These are phyloP conservation scores for Lipomyces spencermartinsiae DNA, from an alignment of 805 yeast genomes.

Conservation along the genomic window DNA sequence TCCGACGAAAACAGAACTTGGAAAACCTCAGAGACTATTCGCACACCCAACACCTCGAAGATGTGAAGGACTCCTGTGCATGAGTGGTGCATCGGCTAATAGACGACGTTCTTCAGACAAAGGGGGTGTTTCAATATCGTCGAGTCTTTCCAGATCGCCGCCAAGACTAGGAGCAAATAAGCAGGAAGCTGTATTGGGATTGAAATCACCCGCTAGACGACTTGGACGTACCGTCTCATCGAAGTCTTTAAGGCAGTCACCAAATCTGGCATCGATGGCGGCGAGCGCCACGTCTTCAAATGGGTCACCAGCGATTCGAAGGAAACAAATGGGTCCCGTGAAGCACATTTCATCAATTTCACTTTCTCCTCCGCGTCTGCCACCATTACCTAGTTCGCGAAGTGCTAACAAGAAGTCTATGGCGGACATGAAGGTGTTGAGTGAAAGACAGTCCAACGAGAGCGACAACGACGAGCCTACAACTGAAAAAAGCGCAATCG, in stretches of 20 bases:
- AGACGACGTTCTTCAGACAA: background rate
- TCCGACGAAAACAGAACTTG: slow-evolving; percentile 26
- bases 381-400: slow-evolving; percentile 6
- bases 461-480: background rate
- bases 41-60: background rate
- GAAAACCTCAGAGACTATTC: slow-evolving; percentile 30
- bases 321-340: background rate
- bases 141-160: background rate
- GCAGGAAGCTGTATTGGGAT: slow-evolving; percentile 9
- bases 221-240: slow-evolving; percentile 6
- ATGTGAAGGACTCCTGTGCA: slow-evolving; percentile 2
- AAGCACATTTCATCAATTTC: background rate
- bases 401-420: background rate
- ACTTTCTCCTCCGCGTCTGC: slow-evolving; percentile 26
- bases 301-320: background rate
- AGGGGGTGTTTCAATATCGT: background rate
- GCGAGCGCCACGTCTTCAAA: background rate
- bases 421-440: background rate
- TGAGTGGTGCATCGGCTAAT: background rate
- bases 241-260: slow-evolving; percentile 12
- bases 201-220: slow-evolving; percentile 35
- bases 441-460: background rate
- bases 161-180: background rate
- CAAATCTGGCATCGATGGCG: background rate
- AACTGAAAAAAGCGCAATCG: background rate